Evolutionary conservation across 805 yeast genomes (phyloP).

Genomic region (Kodamaea kakaduensis): DNA sequence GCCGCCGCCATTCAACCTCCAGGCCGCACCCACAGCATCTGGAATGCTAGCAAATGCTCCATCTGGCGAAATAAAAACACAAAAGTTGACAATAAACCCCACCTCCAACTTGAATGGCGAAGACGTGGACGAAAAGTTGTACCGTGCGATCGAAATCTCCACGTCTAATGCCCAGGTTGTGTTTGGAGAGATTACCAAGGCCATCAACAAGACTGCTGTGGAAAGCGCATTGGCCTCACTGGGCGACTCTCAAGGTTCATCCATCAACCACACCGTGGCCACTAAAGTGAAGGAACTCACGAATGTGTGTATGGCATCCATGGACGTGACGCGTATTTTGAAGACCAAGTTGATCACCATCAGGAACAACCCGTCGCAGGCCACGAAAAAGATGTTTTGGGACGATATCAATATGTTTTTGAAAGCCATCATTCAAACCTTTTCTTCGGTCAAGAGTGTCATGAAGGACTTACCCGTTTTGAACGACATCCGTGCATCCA

Average conservation of each 20-base stretch:
- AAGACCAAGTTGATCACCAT: constrained; percentile 51
- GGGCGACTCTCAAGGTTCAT: constrained; percentile 5
- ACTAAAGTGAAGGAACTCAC: constrained; percentile 73
- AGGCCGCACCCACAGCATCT: neutral
- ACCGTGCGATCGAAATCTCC: constrained; percentile 59
- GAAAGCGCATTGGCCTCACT: constrained; percentile 31
- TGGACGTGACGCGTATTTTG: constrained; percentile 74
- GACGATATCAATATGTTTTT: constrained; percentile 81
- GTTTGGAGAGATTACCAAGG: constrained; percentile 65
- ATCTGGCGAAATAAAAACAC: constrained; percentile 16
- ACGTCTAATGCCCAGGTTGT: constrained; percentile 72
- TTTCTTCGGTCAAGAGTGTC: constrained; percentile 78
- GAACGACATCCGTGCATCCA: constrained; percentile 72
- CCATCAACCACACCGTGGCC: constrained; percentile 44
- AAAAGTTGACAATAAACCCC: constrained; percentile 21
- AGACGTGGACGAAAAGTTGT: constrained; percentile 64
- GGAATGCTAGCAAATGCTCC: constrained; percentile 13
- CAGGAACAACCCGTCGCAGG: constrained; percentile 42
- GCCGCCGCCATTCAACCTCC: constrained; percentile 8
- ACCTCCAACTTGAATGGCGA: constrained; percentile 27
- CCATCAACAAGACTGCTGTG: constrained; percentile 61
- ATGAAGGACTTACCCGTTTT: constrained; percentile 78
- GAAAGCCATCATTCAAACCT: constrained; percentile 76
- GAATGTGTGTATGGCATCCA: constrained; percentile 69
- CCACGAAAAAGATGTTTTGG: constrained; percentile 66